Evolutionary conservation across 2,329 filamentous ascomycete species (phyloP), one percentile per base, ranked within the genome.

Genomic region (Mollisiaceae sp.): DNA sequence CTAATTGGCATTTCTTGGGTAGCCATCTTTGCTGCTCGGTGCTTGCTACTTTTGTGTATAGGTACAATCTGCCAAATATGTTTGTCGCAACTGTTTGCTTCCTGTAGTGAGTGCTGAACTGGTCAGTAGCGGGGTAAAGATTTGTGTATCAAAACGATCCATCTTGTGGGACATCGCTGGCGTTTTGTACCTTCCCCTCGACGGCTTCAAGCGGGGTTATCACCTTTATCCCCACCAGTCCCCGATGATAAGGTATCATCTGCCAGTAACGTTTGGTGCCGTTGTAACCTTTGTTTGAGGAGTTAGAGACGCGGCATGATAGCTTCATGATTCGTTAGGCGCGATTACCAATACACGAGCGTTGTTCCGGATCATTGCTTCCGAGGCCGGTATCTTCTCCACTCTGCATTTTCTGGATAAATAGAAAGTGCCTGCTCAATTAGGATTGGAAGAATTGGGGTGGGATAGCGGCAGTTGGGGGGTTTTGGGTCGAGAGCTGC

Each of bases 1-100:
- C 62, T 60, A 18, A 52, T 8, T 12, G 69, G 67, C 2, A 71
- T 54, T 56, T 62, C 62, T 62, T 54, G 54, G 50, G 57, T 45
- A 41, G 59, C 50, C 43, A 52, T 63, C 32, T 64, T 52, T 61
- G 20, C 35, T 35, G 9, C 35, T 59, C 27, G 3, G 8, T 39
- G 6, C 14, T 45, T 52, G 24, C 6, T 59, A 22, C 3, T 32
- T 32, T n/a, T n/a, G 61, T 50, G 22, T 56, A 12, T 38, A 50
- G 50, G n/a, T 15, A 2, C 14, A 22, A 8, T n/a, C 8, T 47
- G 20, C 11, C 8, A 22, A 18, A 32, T 32, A 32, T 32, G 43
- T 20, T 47, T 22, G n/a, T 20, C 3, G 24, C 12, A 18, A 8
- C 45, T 54, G 4, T 15, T 35, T 32, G 22, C 24, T 54, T 14